Evolutionary conservation across 169 alveolate species (phyloP).

Genomic region (Eimeria sp.): DNA sequence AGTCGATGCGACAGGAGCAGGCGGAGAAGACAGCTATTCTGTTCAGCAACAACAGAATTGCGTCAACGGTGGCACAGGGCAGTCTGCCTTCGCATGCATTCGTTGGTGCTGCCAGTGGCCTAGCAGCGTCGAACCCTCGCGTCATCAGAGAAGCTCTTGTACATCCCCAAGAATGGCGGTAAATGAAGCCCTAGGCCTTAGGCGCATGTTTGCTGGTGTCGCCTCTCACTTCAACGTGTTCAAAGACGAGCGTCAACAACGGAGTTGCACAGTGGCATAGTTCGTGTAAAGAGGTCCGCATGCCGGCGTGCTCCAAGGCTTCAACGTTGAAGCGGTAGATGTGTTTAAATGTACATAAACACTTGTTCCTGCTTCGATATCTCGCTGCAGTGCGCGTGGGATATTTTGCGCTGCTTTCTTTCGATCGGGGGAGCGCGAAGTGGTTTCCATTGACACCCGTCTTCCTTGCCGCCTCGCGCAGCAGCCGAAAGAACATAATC

Average conservation of each 20-base stretch:
- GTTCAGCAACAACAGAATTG: conserved; percentile 49
- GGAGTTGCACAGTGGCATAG: background rate
- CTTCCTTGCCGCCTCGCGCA: conserved; percentile 58
- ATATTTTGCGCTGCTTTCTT: conserved; percentile 33
- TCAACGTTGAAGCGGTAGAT: background rate
- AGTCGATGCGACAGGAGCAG: conserved; percentile 9
- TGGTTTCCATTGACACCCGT: conserved; percentile 60
- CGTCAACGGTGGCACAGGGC: conserved; percentile 52
- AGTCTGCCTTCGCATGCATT: conserved; percentile 53
- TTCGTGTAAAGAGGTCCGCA: background rate
- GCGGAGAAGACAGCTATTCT: conserved; percentile 19
- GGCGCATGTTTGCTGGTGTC: background rate
- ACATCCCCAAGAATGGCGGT: conserved; percentile 67
- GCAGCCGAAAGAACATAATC: conserved; percentile 45
- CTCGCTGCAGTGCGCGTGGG: conserved; percentile 48
- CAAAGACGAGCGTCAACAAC: background rate
- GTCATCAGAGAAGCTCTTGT: conserved; percentile 6
- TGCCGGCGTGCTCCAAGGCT: background rate
- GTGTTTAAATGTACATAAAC: background rate
- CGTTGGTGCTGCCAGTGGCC: conserved; percentile 55
- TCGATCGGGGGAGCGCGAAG: conserved; percentile 59
- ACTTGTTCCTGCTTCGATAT: background rate
- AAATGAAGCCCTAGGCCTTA: background rate
- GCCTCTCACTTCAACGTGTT: background rate
- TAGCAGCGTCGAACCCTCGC: conserved; percentile 51